Conservation (phyloP, 169 alveolate species). For the Babesia caballi region DNA sequence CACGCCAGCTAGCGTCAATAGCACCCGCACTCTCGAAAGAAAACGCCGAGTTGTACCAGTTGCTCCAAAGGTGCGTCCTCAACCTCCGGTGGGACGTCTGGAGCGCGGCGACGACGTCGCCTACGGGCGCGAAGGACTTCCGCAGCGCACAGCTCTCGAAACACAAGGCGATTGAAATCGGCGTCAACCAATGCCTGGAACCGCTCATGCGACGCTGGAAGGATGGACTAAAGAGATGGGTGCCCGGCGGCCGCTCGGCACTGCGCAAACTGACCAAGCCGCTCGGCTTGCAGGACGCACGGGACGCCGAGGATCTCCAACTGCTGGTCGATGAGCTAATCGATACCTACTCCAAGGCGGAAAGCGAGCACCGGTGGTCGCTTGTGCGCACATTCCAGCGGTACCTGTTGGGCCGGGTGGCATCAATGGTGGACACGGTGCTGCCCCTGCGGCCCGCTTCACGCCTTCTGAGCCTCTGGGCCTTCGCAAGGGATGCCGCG, state of each 20-base stretch:
- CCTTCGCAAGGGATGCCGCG: neutral
- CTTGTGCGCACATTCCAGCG: neutral
- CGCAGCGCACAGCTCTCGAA: neutral
- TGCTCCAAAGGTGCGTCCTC: neutral
- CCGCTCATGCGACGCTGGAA: neutral
- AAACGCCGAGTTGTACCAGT: neutral
- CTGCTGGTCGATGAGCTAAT: conserved; percentile 13
- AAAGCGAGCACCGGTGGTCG: conserved; percentile 7
- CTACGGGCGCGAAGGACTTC: neutral
- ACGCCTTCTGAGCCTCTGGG: neutral
- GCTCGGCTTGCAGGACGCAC: conserved; percentile 7
- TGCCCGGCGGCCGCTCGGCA: neutral
- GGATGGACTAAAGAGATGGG: neutral
- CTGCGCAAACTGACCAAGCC: conserved; percentile 13
- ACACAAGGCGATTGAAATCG: neutral
- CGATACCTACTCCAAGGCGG: neutral
- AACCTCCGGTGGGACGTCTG: neutral
- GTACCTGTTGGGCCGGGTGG: neutral
- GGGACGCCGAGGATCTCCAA: neutral
- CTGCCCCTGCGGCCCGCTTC: conserved; percentile 11
- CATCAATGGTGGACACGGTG: neutral
- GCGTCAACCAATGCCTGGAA: neutral
- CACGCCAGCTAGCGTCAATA: neutral
- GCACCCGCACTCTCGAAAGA: neutral
- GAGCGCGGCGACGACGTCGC: neutral